Evolutionary conservation across 768 basidiomycete genomes (phyloP).

Genomic region (Pleurotus eryngii): DNA sequence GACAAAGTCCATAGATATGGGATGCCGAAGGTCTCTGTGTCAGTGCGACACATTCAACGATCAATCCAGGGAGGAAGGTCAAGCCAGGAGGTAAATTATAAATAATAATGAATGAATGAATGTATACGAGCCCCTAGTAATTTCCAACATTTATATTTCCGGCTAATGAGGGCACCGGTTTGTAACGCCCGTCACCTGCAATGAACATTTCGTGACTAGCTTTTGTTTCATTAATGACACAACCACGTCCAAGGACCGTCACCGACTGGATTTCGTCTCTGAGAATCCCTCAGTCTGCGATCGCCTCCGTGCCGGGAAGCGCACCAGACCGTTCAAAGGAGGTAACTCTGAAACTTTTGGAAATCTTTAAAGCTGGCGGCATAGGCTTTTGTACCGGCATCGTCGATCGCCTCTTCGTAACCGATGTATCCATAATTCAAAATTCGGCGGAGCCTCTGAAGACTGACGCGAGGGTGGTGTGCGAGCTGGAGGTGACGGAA

Average conservation of each 20-base stretch:
- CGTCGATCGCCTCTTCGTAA: conserved; percentile 2
- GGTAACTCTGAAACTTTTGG: neutral
- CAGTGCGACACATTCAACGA: conserved; percentile 3
- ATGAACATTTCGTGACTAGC: too few relatives aligned
- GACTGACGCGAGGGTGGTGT: neutral
- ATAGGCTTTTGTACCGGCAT: neutral
- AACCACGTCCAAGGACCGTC: neutral
- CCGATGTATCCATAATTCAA: conserved; percentile 9
- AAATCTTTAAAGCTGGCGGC: neutral
- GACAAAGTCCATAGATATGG: neutral
- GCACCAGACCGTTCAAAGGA: conserved; percentile 2
- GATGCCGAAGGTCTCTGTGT: neutral
- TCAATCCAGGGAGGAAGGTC: neutral
- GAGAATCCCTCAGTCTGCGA: neutral
- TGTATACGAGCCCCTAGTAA: neutral
- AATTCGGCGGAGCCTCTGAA: neutral
- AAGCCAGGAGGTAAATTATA: neutral
- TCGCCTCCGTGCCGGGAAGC: neutral
- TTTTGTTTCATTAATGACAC: neutral
- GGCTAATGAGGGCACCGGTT: neutral
- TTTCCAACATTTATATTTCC: neutral
- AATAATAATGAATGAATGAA: neutral
- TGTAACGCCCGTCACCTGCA: neutral
- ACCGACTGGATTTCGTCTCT: neutral
- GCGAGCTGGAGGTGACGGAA: conserved; percentile 6